Evolutionary conservation across 352 stramenopile species (phyloP).

Genomic region (Phytophthora brassicae): DNA sequence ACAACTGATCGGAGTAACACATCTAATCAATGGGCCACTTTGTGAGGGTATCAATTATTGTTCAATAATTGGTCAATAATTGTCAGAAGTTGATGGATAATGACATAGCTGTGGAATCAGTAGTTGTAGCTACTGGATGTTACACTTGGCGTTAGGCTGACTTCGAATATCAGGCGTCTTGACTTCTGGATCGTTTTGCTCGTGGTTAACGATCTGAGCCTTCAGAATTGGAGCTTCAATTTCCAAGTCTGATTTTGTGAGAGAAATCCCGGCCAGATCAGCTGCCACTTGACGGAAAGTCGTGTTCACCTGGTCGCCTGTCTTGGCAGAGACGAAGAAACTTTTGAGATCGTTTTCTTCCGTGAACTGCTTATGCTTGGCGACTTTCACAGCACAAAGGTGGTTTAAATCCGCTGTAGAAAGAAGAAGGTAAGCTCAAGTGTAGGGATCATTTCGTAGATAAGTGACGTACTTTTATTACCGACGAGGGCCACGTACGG

Average conservation of each 20-base stretch:
- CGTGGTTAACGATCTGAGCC: slow-evolving; percentile 92
- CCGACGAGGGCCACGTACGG: slow-evolving; percentile 90
- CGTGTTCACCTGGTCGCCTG: slow-evolving; percentile 90
- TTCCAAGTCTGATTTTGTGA: slow-evolving; percentile 88
- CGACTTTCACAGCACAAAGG: slow-evolving; percentile 83
- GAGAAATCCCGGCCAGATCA: slow-evolving; percentile 77
- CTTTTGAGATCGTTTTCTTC: slow-evolving; percentile 92
- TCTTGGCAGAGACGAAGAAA: slow-evolving; percentile 94
- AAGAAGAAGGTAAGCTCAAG: neutral
- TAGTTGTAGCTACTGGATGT: slow-evolving; percentile 42
- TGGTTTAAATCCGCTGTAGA: slow-evolving; percentile 88
- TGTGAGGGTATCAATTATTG: slow-evolving; percentile 57
- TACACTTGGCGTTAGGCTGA: slow-evolving; percentile 48
- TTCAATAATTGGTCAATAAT: neutral
- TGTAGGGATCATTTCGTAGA: neutral
- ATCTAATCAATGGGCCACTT: slow-evolving; percentile 79
- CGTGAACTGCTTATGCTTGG: slow-evolving; percentile 92
- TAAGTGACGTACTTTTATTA: slow-evolving; percentile 88
- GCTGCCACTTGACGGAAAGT: slow-evolving; percentile 85
- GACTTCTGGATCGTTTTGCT: slow-evolving; percentile 89
- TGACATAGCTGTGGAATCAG: neutral
- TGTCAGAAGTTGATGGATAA: neutral
- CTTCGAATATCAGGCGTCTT: slow-evolving; percentile 72
- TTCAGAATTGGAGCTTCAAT: slow-evolving; percentile 84
- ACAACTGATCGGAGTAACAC: slow-evolving; percentile 46